Percentiles rank a stretch among this genome's conserved stretches.
Conservation (phyloP, 495 filamentous ascomycete species). For the Talaromyces stipitatus region DNA sequence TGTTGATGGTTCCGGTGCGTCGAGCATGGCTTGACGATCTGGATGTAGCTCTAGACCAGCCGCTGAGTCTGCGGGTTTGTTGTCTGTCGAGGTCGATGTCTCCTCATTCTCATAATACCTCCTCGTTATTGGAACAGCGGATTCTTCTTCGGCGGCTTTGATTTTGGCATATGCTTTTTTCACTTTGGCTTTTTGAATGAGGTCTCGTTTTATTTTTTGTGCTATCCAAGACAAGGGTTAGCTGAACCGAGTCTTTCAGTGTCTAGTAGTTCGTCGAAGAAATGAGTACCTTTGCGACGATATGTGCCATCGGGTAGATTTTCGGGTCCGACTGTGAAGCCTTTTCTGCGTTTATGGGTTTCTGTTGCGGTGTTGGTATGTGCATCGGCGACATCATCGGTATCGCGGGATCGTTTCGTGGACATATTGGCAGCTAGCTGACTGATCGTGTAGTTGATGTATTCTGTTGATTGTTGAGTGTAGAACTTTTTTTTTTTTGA, state of each 20-base stretch:
- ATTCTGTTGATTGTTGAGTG: neutral
- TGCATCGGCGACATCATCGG: conserved; percentile 23
- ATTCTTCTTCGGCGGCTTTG: conserved; percentile 55
- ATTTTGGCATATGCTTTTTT: conserved; percentile 91
- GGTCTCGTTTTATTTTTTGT: conserved; percentile 81
- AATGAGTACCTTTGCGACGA: conserved; percentile 69
- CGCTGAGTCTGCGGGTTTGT: conserved; percentile 11
- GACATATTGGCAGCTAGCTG: conserved; percentile 42
- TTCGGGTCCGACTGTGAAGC: conserved; percentile 77
- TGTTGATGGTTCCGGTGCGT: neutral
- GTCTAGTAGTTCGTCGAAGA: conserved; percentile 3
- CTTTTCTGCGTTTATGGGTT: conserved; percentile 50
- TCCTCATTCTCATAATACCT: conserved; percentile 26
- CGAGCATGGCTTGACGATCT: conserved; percentile 47
- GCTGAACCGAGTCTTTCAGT: no score
- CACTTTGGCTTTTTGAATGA: conserved; percentile 90
- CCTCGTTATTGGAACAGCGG: no score
- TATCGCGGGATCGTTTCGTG: conserved; percentile 53
- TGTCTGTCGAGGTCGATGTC: conserved; percentile 17
- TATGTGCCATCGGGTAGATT: conserved; percentile 91
- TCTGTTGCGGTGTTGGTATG: conserved; percentile 29
- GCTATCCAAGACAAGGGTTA: conserved; percentile 40
- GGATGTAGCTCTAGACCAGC: conserved; percentile 58
- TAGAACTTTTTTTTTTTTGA: neutral
- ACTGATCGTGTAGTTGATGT: neutral